Evolutionary conservation across 768 basidiomycete genomes (phyloP), one percentile per base, ranked within the genome.

Genomic region (Ramaria rubella): DNA sequence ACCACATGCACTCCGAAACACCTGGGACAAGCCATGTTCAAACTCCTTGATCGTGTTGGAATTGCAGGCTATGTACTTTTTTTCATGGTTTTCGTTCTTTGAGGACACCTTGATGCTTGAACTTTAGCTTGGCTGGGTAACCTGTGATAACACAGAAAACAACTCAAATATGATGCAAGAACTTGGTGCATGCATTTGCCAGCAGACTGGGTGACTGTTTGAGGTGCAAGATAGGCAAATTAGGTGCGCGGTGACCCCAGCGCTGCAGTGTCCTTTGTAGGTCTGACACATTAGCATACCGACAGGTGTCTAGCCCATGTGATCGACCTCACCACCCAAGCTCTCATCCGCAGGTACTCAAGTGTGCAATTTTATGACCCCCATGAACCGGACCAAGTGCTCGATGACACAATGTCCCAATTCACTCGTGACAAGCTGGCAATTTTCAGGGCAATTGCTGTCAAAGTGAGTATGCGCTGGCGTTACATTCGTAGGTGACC

Each of bases 1-100:
- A 73, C 58, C 63, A 62, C 24, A 63, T 73, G 9, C 75, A 77
- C 59, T 66, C 65, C 45, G 0, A n/a, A 17, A 1, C 65, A 65
- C 0, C 66, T 76, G 0, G 72, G 75, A 0, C 71, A 71, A 30
- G 74, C 70, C 0, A 59, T 78, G 0, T 77, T 64, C 63, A 70
- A 70, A 57, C 62, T 77, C 26, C 53, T 63, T 1, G 12, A 61
- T 1, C 62, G 63, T 1, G 34, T 74, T n/a, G 62, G 61, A 0
- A 68, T 75, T 36, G 52, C 57, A 19, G 60, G 70, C 26, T 65
- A 68, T 62, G 72, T 74, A 59, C 2, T 15, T 34, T 4, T 30
- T 19, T n/a, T 19, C 29, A 43, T 38, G 60, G 30, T 48, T 60
- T 31, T 45, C 38, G 44, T 7, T 44, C 17, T 48, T 43, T 49